Evolutionary conservation across 2,329 filamentous ascomycete genomes (phyloP).

Genomic region (Scleromitrula shiraiana): DNA sequence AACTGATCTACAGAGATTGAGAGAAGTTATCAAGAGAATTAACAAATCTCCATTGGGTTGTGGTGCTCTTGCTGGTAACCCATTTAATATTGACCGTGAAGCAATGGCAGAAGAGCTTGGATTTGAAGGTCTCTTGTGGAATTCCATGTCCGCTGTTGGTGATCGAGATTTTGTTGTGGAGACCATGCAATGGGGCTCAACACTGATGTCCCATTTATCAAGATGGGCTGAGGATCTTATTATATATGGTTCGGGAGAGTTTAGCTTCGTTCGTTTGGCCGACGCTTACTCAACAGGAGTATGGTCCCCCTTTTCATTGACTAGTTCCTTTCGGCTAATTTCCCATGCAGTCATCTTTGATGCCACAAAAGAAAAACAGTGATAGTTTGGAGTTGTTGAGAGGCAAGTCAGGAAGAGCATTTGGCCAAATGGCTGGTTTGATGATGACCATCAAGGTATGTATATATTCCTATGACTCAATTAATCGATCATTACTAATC

Average conservation of each 20-base stretch:
- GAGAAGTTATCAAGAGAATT: constrained; percentile 65
- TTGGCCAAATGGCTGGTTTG: constrained; percentile 74
- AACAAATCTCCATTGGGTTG: constrained; percentile 44
- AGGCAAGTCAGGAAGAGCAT: constrained; percentile 69
- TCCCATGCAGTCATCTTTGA: constrained; percentile 30
- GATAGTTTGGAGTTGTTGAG: constrained; percentile 67
- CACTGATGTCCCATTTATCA: constrained; percentile 71
- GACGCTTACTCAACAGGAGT: constrained; percentile 71
- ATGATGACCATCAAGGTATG: constrained; percentile 52
- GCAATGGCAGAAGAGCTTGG: constrained; percentile 73
- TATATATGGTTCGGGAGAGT: constrained; percentile 63
- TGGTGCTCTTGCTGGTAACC: constrained; percentile 67
- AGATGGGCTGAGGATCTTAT: constrained; percentile 79
- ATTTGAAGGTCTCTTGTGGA: constrained; percentile 67
- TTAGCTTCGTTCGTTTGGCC: constrained; percentile 66
- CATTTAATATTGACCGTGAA: constrained; percentile 73
- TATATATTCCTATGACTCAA: neutral
- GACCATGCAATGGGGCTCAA: constrained; percentile 70
- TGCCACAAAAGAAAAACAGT: constrained; percentile 66
- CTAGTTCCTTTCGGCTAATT: neutral
- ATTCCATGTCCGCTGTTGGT: constrained; percentile 64
- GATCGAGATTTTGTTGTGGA: constrained; percentile 71
- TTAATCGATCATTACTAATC: neutral
- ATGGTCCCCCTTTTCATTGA: neutral
- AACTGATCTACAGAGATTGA: constrained; percentile 67